Conservation (phyloP, 306 rosid species). For the Pterocarpus macrocarpus region DNA sequence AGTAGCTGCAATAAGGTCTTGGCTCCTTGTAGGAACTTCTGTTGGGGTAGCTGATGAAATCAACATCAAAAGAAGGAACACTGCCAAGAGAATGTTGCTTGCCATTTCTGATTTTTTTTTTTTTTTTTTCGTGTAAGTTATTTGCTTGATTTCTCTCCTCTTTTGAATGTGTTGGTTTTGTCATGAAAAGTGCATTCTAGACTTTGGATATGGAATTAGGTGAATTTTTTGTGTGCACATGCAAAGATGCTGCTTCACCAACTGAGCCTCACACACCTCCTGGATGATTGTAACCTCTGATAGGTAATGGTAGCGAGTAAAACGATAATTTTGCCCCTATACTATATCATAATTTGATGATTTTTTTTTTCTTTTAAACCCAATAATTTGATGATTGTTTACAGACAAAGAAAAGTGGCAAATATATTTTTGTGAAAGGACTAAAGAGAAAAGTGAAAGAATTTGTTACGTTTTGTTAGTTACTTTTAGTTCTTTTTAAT, state of each 20-base stretch:
- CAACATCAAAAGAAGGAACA: slow-evolving; percentile 3
- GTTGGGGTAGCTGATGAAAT: slow-evolving; percentile 37
- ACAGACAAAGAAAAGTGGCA: too few relatives aligned
- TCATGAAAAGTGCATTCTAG: slow-evolving; percentile 25
- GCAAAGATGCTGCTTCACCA: slow-evolving; percentile 64
- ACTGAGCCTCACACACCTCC: slow-evolving; percentile 53
- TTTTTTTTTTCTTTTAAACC: not conserved
- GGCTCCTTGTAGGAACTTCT: slow-evolving; percentile 4
- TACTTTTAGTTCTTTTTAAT: too few relatives aligned
- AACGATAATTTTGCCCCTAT: not conserved
- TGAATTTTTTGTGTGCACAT: slow-evolving; percentile 46
- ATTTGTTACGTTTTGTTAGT: too few relatives aligned
- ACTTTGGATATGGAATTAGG: slow-evolving; percentile 9
- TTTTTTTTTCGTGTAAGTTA: not conserved
- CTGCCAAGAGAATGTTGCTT: not conserved
- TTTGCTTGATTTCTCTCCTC: slow-evolving; percentile 29
- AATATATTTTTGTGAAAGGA: too few relatives aligned
- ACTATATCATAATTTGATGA: not conserved
- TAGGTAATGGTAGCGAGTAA: not conserved
- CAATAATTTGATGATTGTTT: too few relatives aligned
- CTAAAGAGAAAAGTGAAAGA: too few relatives aligned
- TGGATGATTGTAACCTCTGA: slow-evolving; percentile 43
- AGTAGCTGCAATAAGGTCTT: slow-evolving; percentile 53
- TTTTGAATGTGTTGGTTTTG: slow-evolving; percentile 43
- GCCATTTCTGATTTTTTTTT: slow-evolving; percentile 41